Evolutionary conservation across 495 filamentous ascomycete species (phyloP).

Genomic region (Lepraria neglecta): DNA sequence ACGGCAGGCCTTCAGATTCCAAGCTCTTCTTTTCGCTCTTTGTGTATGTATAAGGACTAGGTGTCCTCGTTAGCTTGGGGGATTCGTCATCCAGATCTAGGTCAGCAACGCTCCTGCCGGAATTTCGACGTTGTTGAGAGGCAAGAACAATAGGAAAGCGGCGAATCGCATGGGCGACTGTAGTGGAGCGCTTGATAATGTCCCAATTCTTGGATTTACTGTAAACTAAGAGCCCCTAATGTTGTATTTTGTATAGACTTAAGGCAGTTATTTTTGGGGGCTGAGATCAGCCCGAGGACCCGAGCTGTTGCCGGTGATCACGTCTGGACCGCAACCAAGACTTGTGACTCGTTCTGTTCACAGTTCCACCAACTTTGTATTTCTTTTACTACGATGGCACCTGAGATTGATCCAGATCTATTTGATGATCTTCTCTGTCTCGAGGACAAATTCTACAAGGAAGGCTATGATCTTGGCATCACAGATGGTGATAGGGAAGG

Average conservation of each 20-base stretch:
- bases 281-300: constrained; percentile 1
- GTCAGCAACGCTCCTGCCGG: background rate
- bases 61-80: constrained; percentile 14
- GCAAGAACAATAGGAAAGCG: background rate
- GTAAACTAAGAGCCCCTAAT: background rate
- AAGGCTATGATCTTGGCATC: constrained; percentile 71
- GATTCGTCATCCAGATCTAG: constrained; percentile 8
- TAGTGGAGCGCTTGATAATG: background rate
- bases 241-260: background rate
- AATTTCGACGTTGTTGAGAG: background rate
- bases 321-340: background rate
- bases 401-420: constrained; percentile 13
- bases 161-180: background rate
- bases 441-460: constrained; percentile 77
- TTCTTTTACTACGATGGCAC: background rate
- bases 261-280: background rate
- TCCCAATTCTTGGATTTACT: too few relatives aligned
- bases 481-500: constrained; percentile 75
- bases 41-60: constrained; percentile 5
- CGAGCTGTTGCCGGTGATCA: too few relatives aligned
- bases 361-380: background rate
- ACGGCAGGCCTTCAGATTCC: background rate
- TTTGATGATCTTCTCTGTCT: constrained; percentile 68
- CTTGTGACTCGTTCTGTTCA: background rate
- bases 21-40: background rate